Conservation (phyloP, 1,284 basidiomycete species). For the Ceratobasidium sp. region DNA sequence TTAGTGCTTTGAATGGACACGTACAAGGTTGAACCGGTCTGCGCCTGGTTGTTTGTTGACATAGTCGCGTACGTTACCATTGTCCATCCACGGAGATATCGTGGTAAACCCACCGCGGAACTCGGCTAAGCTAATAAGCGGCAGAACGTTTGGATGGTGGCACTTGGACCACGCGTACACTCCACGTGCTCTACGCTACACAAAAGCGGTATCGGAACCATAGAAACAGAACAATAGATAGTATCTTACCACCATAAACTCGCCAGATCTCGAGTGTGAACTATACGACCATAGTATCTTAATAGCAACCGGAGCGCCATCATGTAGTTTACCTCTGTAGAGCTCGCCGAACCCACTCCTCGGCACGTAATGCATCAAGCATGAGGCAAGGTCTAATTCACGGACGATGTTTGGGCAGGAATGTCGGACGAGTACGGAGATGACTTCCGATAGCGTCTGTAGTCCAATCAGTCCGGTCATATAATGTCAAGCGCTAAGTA, state of each 20-base stretch:
- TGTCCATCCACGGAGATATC: constrained; percentile 14
- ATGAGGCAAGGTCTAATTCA: no score
- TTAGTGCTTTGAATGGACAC: background rate
- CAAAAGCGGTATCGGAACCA: background rate
- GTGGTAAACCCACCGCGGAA: background rate
- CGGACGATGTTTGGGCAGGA: no score
- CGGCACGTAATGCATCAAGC: no score
- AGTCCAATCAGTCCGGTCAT: no score
- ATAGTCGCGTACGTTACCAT: constrained; percentile 1
- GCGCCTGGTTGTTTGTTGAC: background rate
- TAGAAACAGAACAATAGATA: no score
- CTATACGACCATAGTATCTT: background rate
- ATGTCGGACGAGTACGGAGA: no score
- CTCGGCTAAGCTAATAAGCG: background rate
- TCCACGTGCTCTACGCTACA: background rate
- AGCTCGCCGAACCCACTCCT: no score
- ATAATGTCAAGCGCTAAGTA: no score
- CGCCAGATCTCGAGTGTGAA: constrained; percentile 1
- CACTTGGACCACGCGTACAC: constrained; percentile 26
- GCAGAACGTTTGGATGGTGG: background rate
- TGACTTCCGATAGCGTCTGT: no score
- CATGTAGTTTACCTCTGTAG: no score
- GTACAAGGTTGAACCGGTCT: constrained; percentile 4
- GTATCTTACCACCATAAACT: no score
- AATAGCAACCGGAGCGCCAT: no score